These are phyloP conservation scores for Cyathus striatus DNA, from an alignment of 768 basidiomycete species.

Conservation along the genomic window DNA sequence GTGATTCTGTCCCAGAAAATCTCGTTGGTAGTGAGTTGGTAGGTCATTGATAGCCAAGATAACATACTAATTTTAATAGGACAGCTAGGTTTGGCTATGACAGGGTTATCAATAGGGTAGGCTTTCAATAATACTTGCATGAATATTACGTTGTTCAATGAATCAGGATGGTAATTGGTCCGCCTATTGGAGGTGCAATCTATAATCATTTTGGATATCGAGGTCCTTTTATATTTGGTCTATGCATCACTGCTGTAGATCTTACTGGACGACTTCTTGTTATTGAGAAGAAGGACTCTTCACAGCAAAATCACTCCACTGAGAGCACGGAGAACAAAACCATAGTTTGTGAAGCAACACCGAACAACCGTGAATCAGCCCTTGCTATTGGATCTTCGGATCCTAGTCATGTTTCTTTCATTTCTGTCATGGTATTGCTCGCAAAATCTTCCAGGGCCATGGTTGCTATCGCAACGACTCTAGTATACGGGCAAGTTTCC, in stretches of 20 bases:
- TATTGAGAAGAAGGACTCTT: slow-evolving; percentile 49
- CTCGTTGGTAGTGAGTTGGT: slow-evolving; percentile 41
- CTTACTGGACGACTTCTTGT: slow-evolving; percentile 49
- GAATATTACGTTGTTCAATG: slow-evolving; percentile 3
- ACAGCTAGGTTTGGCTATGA: slow-evolving; percentile 59
- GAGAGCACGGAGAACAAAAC: neutral
- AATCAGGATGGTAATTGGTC: slow-evolving; percentile 45
- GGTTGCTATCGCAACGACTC: slow-evolving; percentile 35
- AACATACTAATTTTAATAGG: slow-evolving; percentile 20
- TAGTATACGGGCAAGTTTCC: slow-evolving; percentile 50
- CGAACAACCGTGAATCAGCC: neutral
- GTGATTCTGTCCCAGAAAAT: slow-evolving; percentile 47
- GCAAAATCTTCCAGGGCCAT: slow-evolving; percentile 44
- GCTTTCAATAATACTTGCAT: slow-evolving; percentile 1
- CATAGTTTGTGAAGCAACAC: neutral
- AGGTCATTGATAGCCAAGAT: slow-evolving; percentile 3
- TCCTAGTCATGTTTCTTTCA: slow-evolving; percentile 25
- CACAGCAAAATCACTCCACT: neutral
- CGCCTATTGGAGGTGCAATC: slow-evolving; percentile 52
- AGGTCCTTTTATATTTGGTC: slow-evolving; percentile 53
- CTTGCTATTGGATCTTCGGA: neutral
- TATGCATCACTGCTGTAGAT: slow-evolving; percentile 41
- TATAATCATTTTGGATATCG: slow-evolving; percentile 53
- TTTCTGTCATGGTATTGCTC: slow-evolving; percentile 35
- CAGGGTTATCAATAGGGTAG: slow-evolving; percentile 52